phyloP scores from a whole-genome alignment of 2,329 filamentous ascomycete genomes.

The Epichloe typhina region DNA sequence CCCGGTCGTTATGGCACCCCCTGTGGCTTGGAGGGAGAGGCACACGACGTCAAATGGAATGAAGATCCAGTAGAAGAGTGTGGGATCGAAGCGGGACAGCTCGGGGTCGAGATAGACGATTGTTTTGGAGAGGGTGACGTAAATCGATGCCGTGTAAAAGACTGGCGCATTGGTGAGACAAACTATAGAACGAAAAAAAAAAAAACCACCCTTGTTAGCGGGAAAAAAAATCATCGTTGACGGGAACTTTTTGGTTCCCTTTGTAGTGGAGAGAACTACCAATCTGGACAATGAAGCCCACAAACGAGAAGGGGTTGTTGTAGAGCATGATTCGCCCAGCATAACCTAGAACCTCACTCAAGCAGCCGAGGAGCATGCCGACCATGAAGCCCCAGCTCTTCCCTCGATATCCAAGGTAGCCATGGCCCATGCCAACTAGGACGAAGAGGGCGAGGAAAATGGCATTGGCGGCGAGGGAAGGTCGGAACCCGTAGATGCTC shows the following conservation, averaged over 20 bases:
- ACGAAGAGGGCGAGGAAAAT: constrained; percentile 37
- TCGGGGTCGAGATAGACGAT: constrained; percentile 27
- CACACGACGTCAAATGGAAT: constrained; percentile 44
- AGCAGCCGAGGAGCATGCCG: constrained; percentile 42
- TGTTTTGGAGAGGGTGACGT: constrained; percentile 41
- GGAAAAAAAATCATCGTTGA: too few relatives aligned
- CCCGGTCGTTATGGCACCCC: constrained; percentile 41
- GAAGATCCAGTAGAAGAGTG: constrained; percentile 33
- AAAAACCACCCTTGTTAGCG: too few relatives aligned
- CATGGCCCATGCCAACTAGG: constrained; percentile 26
- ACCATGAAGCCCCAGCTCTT: constrained; percentile 34
- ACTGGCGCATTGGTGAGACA: constrained; percentile 40
- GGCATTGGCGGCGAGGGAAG: constrained; percentile 39
- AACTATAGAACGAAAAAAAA: constrained; percentile 18
- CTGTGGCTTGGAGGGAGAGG: constrained; percentile 42
- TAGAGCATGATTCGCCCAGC: constrained; percentile 43
- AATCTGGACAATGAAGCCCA: constrained; percentile 54
- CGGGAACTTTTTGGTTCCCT: neutral
- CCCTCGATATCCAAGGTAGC: constrained; percentile 32
- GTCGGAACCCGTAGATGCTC: constrained; percentile 41
- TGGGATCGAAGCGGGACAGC: constrained; percentile 30
- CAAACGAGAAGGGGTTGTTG: constrained; percentile 43
- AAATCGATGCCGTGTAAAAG: constrained; percentile 48
- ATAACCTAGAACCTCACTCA: constrained; percentile 50
- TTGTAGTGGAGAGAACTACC: constrained; percentile 21